Base-by-base conservation (phyloP, 805 yeast species). In the Candida ipomoeae region DNA sequence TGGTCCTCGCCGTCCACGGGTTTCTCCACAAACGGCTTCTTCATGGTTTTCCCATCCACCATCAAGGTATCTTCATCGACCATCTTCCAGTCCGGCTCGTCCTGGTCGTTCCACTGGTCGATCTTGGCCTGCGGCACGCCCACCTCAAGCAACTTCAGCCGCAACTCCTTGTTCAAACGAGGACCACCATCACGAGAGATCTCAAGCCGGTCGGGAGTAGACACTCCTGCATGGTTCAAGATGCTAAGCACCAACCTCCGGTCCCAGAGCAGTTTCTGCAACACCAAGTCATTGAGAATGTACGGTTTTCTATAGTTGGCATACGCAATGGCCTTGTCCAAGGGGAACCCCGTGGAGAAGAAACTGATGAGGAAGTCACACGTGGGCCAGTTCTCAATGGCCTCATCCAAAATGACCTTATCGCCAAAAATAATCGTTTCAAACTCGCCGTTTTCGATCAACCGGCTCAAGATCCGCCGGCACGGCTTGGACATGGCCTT, bases 1-100 rank as follows among this genome's bases (percentile, higher is more conserved):
- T 94, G 99, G 68, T 94, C 97, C 69, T 94, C 99, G 48, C 99
- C 99, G 67, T 94, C 97, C 3, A 91, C 98, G 0, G 99, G 99
- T 60, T 94, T 94, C 67, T 94, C 99, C 33, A 94, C 99, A 75
- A 84, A 94, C 6, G 99, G 99, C 65, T 94, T 94, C 38, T 74
- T 76, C 71, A 94, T 71, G 7, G 73, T 71, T 59, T 80, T 67
- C 7, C 95, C 97, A 57, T 87, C 81, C 20, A 87, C 94, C 52
- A 78, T 79, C 41, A 86, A 73, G 2, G 96, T 84, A 53, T 92
- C 95, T 21, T 68, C 73, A 64, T 89, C 95, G 26, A 87, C 69
- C 98, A 94, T 89, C 56, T 77, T 77, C 92, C 96, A 89, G 45
- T 77, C 71, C 0, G 96, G 94, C 65, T 89, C 96, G 29, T 76